Evolutionary conservation across 257 asterid species (phyloP).

Genomic region (Anisodus acutangulus): DNA sequence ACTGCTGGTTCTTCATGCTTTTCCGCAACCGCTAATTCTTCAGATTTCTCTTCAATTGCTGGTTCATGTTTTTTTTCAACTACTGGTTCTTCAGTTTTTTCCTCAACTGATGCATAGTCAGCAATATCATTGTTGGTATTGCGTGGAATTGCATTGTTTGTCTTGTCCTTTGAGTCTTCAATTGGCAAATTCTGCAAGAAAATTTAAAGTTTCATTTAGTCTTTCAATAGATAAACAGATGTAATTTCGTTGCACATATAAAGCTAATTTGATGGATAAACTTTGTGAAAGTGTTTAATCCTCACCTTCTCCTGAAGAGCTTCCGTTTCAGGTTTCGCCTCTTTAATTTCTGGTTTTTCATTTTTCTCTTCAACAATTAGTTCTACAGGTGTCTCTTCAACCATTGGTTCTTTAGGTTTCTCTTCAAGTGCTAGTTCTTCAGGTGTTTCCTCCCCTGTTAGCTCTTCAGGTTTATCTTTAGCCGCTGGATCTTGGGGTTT

Average conservation of each 20-base stretch:
- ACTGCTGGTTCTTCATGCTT: not conserved
- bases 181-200: not conserved
- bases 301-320: not conserved
- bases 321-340: not conserved
- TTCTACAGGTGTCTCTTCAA: not conserved
- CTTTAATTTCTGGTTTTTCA: not conserved
- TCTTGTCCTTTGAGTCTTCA: slow-evolving; percentile 23
- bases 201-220: not conserved
- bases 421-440: not conserved
- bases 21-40: not conserved
- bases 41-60: not conserved
- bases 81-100: not conserved
- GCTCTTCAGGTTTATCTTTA: slow-evolving; percentile 17
- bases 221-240: not conserved
- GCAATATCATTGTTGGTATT: not conserved
- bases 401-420: not conserved
- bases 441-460: not conserved
- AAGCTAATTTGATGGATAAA: not conserved
- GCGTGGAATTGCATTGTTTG: not conserved
- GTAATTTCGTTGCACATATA: not conserved
- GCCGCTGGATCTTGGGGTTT: not conserved
- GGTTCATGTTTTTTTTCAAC: slow-evolving; percentile 14
- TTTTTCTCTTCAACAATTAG: slow-evolving; percentile 1
- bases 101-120: not conserved
- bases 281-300: slow-evolving; percentile 11